Base-by-base conservation (phyloP, 1,139 yeast species). In the Meyerozyma carpophila region DNA sequence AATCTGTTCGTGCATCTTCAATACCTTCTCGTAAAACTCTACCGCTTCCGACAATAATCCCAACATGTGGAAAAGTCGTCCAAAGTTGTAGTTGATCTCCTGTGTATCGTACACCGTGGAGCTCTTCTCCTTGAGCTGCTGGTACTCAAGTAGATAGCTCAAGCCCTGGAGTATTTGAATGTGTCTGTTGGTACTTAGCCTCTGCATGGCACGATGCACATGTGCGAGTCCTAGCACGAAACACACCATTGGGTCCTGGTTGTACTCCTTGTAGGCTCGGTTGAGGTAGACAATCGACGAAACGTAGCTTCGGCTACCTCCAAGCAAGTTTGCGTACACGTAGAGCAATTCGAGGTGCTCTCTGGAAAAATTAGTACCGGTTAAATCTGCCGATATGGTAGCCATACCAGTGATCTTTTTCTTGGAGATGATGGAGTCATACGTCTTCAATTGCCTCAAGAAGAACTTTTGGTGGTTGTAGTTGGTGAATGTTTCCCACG, bases 161-260 rank as follows among this genome's bases (percentile, higher is more conserved):
- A 93, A 65, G 0, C 97, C 98, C 59, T 93, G 97, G 2, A 93
- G 68, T 27, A 93, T 71, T 57, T 91, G 97, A 45, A 85, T 73
- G 56, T 91, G 97, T 47, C 98, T 76, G 60, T 89, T 89, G 9
- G 83, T 73, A 11, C 96, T 83, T 45, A 88, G 80, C 50, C 99
- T 73, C 62, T 93, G 98, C 82, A 91, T 83, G 0, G 98, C 85
- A 36, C 98, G 74, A 55, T 91, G 96, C n/a, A 90, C 69, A 62
- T 91, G 93, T 0, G 91, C 81, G 36, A 93, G 64, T 0, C 94
- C 97, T 43, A 88, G 68, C 24, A 86, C 64, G 32, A 93, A 69
- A 50, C 90, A 75, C 1, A 93, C 68, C 70, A 88, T 79, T 0
- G 97, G 95, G 50, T 93, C 96, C 40, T 78, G 68, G 39, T 84